Percentiles rank a stretch among this genome's conserved stretches.
Conservation (phyloP, 2,329 filamentous ascomycete species). For the Ceratocystis colombiana region DNA sequence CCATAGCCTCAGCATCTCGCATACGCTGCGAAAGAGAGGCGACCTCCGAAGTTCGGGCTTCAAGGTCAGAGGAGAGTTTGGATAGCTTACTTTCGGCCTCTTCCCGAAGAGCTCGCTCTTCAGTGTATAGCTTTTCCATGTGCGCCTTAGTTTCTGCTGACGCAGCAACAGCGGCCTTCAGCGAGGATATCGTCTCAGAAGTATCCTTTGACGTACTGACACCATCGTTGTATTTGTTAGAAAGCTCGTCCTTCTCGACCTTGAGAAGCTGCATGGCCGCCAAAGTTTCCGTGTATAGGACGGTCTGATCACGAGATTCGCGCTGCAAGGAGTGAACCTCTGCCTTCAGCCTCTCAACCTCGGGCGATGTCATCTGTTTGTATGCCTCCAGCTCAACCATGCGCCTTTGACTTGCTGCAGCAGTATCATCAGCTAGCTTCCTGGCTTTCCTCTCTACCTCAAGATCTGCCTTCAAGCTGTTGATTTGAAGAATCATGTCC, state of each 20-base stretch:
- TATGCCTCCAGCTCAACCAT: conserved; percentile 75
- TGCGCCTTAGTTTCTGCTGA: conserved; percentile 67
- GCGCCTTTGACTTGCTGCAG: conserved; percentile 69
- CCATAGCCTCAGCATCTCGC: conserved; percentile 76
- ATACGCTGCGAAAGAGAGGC: conserved; percentile 63
- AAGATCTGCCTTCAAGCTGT: conserved; percentile 58
- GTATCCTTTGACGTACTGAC: conserved; percentile 59
- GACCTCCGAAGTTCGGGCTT: conserved; percentile 67
- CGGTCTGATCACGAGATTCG: conserved; percentile 67
- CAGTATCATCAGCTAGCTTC: conserved; percentile 78
- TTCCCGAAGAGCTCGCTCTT: conserved; percentile 69
- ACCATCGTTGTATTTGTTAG: conserved; percentile 56
- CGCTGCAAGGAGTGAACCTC: conserved; percentile 75
- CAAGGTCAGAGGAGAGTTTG: conserved; percentile 71
- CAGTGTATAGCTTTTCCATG: conserved; percentile 70
- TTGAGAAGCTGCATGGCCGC: conserved; percentile 64
- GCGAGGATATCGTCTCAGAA: conserved; percentile 57
- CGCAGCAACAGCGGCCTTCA: conserved; percentile 67
- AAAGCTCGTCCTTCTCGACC: conserved; percentile 75
- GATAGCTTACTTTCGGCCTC: conserved; percentile 64
- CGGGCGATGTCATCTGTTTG: conserved; percentile 70
- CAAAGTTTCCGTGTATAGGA: conserved; percentile 65
- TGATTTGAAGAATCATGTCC: conserved; percentile 68
- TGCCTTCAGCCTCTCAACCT: conserved; percentile 74
- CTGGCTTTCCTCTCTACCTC: conserved; percentile 72